phyloP scores from a whole-genome alignment of 1,284 basidiomycete species.

The Marasmius fiardii region DNA sequence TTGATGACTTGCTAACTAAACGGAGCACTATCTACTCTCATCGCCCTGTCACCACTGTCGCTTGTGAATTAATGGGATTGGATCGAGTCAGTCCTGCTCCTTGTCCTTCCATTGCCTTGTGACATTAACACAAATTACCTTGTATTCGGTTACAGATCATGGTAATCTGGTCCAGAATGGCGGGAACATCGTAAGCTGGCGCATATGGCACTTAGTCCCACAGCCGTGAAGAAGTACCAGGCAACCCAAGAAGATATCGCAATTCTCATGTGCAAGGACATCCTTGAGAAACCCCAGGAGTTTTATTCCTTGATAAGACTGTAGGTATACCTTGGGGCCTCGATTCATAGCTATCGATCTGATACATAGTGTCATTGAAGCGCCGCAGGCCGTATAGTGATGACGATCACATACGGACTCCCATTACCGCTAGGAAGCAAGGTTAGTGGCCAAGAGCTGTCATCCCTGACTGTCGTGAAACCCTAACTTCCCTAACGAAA shows the following conservation, averaged over 20 bases:
- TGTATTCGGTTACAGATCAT: constrained; percentile 19
- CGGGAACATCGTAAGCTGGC: constrained; percentile 21
- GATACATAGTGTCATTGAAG: neutral
- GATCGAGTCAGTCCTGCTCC: constrained; percentile 18
- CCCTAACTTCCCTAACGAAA: neutral
- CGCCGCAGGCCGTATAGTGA: constrained; percentile 18
- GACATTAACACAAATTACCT: too few relatives aligned
- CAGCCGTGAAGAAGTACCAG: constrained; percentile 22
- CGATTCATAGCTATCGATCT: neutral
- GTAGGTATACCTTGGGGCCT: constrained; percentile 18
- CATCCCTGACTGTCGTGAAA: neutral
- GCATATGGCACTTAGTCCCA: constrained; percentile 20
- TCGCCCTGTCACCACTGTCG: constrained; percentile 30
- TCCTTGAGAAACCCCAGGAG: constrained; percentile 20
- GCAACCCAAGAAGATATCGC: constrained; percentile 20
- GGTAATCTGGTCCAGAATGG: constrained; percentile 21
- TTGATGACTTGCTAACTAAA: constrained; percentile 30
- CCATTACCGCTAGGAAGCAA: constrained; percentile 12
- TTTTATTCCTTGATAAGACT: constrained; percentile 23
- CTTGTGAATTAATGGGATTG: constrained; percentile 32
- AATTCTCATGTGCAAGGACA: constrained; percentile 12
- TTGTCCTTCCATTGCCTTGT: neutral
- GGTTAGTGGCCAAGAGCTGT: constrained; percentile 16
- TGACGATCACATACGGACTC: constrained; percentile 24
- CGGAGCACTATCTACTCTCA: constrained; percentile 30